These are phyloP conservation scores for Graphilbum sp. DNA, from an alignment of 2,329 filamentous ascomycete species.

Conservation along the genomic window DNA sequence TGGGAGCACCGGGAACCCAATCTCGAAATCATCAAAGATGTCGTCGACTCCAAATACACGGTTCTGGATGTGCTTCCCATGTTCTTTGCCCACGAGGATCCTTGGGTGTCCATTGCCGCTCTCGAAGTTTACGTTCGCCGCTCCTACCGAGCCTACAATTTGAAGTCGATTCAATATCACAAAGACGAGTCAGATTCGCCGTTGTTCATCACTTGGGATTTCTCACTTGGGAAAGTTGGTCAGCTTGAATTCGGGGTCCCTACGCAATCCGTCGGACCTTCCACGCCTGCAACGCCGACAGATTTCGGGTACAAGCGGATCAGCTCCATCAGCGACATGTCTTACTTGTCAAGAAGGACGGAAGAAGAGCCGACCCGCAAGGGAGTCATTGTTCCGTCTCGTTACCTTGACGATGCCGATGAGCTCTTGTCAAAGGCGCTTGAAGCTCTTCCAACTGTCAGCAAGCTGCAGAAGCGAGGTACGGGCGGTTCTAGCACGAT, in stretches of 20 bases:
- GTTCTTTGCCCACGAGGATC: slow-evolving; percentile 89
- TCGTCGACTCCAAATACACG: slow-evolving; percentile 96
- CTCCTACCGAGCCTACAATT: slow-evolving; percentile 87
- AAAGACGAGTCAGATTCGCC: slow-evolving; percentile 52
- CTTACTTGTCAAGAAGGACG: slow-evolving; percentile 60
- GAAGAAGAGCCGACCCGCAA: slow-evolving; percentile 68
- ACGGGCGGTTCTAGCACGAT: slow-evolving; percentile 26
- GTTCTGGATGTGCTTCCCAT: slow-evolving; percentile 91
- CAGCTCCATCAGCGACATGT: slow-evolving; percentile 92
- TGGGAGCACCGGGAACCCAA: slow-evolving; percentile 93
- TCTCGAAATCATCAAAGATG: slow-evolving; percentile 84
- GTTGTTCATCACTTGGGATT: slow-evolving; percentile 87
- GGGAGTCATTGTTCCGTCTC: slow-evolving; percentile 86
- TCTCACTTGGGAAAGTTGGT: slow-evolving; percentile 82
- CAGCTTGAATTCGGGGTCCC: slow-evolving; percentile 80
- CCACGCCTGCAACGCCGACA: slow-evolving; percentile 63
- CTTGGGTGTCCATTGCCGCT: slow-evolving; percentile 85
- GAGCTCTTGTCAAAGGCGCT: slow-evolving; percentile 72
- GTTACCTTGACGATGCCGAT: slow-evolving; percentile 86
- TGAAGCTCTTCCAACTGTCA: slow-evolving; percentile 51
- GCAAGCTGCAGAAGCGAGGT: slow-evolving; percentile 37
- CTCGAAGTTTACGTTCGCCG: slow-evolving; percentile 93
- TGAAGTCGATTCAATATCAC: slow-evolving; percentile 81
- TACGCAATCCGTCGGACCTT: slow-evolving; percentile 63
- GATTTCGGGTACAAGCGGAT: slow-evolving; percentile 61